phyloP scores from a whole-genome alignment of 2,329 filamentous ascomycete genomes.

The Amesomyces nigricolor region DNA sequence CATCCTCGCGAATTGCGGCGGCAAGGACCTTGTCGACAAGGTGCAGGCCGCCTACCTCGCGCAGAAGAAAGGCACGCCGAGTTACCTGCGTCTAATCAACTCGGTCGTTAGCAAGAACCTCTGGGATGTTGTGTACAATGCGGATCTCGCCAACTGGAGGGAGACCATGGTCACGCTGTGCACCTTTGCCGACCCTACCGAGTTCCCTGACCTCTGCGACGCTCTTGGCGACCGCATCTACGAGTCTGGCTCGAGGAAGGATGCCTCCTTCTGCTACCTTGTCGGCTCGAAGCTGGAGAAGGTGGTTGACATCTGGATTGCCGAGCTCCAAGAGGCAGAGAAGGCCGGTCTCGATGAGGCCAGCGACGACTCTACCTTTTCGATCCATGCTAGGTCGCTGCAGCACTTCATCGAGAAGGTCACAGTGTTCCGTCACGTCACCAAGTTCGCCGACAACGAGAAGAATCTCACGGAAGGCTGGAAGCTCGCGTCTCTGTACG shows the following conservation, averaged over 20 bases:
- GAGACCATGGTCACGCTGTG: slow-evolving; percentile 94
- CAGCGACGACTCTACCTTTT: slow-evolving; percentile 75
- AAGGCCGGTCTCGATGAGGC: slow-evolving; percentile 64
- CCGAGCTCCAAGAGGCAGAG: slow-evolving; percentile 81
- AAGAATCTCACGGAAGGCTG: slow-evolving; percentile 67
- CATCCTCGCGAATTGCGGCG: slow-evolving; percentile 95
- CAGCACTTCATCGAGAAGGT: slow-evolving; percentile 98
- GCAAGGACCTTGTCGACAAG: slow-evolving; percentile 88
- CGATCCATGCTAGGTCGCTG: slow-evolving; percentile 79
- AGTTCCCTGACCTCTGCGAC: slow-evolving; percentile 94
- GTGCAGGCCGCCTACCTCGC: slow-evolving; percentile 88
- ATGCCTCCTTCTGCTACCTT: slow-evolving; percentile 94
- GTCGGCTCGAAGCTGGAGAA: slow-evolving; percentile 96
- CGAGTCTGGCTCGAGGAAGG: slow-evolving; percentile 71
- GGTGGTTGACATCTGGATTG: slow-evolving; percentile 89
- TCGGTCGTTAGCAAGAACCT: slow-evolving; percentile 95
- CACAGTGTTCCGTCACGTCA: slow-evolving; percentile 89
- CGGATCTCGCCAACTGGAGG: slow-evolving; percentile 89
- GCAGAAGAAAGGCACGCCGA: slow-evolving; percentile 74
- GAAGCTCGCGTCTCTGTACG: slow-evolving; percentile 84
- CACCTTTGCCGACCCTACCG: slow-evolving; percentile 84
- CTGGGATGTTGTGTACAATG: slow-evolving; percentile 97
- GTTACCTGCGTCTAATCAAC: slow-evolving; percentile 83
- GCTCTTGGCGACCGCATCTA: slow-evolving; percentile 86
- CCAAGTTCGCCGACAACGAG: slow-evolving; percentile 81